These are phyloP conservation scores for Chaetomiaceae sp. DNA, from an alignment of 2,329 filamentous ascomycete species.

Conservation along the genomic window DNA sequence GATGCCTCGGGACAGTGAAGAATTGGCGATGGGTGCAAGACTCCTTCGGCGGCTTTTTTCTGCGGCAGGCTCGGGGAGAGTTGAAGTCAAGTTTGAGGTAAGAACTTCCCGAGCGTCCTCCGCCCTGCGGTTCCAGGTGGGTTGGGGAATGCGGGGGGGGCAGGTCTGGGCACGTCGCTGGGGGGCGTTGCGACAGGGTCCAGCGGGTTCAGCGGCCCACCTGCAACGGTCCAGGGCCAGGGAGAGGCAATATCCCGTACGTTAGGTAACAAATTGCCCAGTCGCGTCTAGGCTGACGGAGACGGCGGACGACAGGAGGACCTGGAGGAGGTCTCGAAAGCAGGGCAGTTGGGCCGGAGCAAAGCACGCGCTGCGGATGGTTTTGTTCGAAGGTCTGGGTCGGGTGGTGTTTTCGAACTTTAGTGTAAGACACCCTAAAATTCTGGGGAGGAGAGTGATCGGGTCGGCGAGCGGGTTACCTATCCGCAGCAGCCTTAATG, in stretches of 20 bases:
- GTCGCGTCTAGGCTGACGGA: background rate
- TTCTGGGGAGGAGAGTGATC: no score
- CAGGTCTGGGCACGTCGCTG: background rate
- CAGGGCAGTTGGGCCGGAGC: no score
- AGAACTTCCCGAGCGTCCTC: no score
- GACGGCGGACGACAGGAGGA: background rate
- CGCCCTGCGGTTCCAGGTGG: background rate
- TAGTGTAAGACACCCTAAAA: no score
- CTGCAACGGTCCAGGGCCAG: background rate
- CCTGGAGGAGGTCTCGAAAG: no score
- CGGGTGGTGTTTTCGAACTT: no score
- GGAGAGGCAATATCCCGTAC: constrained; percentile 5
- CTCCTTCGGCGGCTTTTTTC: background rate
- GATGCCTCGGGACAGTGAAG: constrained; percentile 4
- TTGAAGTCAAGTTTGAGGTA: background rate
- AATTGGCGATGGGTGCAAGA: background rate
- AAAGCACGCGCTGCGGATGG: no score
- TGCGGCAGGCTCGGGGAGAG: background rate
- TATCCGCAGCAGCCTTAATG: no score
- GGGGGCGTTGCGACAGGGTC: background rate
- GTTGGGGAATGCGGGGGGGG: constrained; percentile 6
- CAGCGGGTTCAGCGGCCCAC: constrained; percentile 2
- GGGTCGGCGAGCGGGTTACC: no score
- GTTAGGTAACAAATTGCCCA: background rate
- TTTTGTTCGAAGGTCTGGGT: no score